Evolutionary conservation across 352 stramenopile genomes (phyloP).

Genomic region (Phytophthora vignae): DNA sequence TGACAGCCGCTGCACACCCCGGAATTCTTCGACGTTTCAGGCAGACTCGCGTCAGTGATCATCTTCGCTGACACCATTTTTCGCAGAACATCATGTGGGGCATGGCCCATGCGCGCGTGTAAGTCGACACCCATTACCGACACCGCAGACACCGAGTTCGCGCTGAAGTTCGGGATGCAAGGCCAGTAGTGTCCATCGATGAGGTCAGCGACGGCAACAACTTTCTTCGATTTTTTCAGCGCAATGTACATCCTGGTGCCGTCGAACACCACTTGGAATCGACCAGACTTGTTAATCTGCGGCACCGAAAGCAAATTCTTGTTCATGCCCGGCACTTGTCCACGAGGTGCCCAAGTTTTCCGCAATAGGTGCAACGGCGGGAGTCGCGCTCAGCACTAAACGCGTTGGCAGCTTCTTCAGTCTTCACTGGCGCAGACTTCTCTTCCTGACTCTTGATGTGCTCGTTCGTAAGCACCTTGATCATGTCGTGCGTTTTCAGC

Average conservation of each 20-base stretch:
- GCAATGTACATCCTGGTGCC: constrained; percentile 20
- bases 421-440: constrained; percentile 18
- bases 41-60: constrained; percentile 15
- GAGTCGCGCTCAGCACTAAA: constrained; percentile 15
- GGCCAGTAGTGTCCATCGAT: constrained; percentile 21
- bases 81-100: constrained; percentile 12
- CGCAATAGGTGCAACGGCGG: constrained; percentile 16
- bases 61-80: constrained; percentile 25
- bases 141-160: neutral
- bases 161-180: too few species aligned
- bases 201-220: constrained; percentile 21
- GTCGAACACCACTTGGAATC: constrained; percentile 32
- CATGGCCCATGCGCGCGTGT: constrained; percentile 12
- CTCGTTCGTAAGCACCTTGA: constrained; percentile 32
- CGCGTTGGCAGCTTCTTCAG: constrained; percentile 15
- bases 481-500: neutral
- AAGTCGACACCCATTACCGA: neutral
- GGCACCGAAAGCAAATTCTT: constrained; percentile 27
- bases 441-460: constrained; percentile 23
- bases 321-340: constrained; percentile 23
- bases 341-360: constrained; percentile 24
- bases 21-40: constrained; percentile 1
- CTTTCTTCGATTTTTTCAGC: constrained; percentile 19
- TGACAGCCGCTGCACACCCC: neutral
- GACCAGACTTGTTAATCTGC: constrained; percentile 24